Base-by-base conservation (phyloP, 768 basidiomycete species). In the Strobilomyces dryophilus region DNA sequence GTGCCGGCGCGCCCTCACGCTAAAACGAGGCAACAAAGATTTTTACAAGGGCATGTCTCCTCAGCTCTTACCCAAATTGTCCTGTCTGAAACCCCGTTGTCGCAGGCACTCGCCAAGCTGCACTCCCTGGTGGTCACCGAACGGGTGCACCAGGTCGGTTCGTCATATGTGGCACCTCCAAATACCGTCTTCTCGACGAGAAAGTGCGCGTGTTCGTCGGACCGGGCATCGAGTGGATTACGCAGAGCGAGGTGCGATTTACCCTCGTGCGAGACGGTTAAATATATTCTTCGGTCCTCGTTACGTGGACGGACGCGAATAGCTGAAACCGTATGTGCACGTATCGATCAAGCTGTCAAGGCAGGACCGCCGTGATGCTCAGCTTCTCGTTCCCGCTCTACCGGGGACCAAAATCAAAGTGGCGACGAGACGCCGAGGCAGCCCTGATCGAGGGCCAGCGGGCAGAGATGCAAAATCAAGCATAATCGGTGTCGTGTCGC, bases 1-100 rank as follows among this genome's bases (percentile, higher is more conserved):
- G 20, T 92, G 89, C 0, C 78, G 95, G 51, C 76, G 83, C 24
- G 81, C 93, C 2, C 74, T 98, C 46, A 93, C 87, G 0, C 77
- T 89, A 0, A 98, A 98, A 69, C 74, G 84, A 44, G 95, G 82
- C 15, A 97, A 97, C 74, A 98, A 98, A 64, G 92, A 99, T 66
- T 98, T 79, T 67, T 98, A 97, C 79, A 98, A 98, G 72, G 95
- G 95, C 88, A 8, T n/a, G 71, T 46, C 7, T 35, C 37, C 17
- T 18, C 15, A 36, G 15, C 46, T n/a, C 44, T 0, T n/a, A 51
- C 5, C 27, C 43, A 10, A 15, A 52, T 29, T 29, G 8, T 8
- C 27, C 5, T n/a, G 14, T 18, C n/a, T 41, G 32, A 53, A 45
- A 20, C 15, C 12, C 24, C 9, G 4, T 2, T 47, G 24, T 31